Percentiles rank a stretch among this genome's conserved stretches.
Evolutionary conservation across 441 rosid genomes (phyloP).

Genomic region (Populus hybrid): DNA sequence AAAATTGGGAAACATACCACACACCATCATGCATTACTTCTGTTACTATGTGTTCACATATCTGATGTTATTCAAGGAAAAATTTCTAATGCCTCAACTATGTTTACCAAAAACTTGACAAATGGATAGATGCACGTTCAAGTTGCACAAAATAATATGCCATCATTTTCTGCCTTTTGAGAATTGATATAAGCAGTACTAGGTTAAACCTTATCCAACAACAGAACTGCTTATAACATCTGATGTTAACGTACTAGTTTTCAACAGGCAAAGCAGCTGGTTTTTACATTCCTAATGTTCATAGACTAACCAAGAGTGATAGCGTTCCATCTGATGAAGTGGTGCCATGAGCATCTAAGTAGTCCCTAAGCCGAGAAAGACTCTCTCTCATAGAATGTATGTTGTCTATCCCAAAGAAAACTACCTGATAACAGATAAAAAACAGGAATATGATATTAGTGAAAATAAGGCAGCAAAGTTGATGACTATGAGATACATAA

Average conservation of each 20-base stretch:
- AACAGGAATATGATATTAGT: not conserved
- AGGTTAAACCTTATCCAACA: not conserved
- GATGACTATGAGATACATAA: slow-evolving; percentile 27
- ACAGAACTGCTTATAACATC: not conserved
- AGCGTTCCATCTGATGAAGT: slow-evolving; percentile 97
- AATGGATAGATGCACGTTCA: not conserved
- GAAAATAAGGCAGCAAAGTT: slow-evolving; percentile 18
- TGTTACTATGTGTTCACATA: not conserved
- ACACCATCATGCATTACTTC: not conserved
- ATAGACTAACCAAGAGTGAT: slow-evolving; percentile 81
- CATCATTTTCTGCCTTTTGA: not conserved
- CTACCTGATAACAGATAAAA: slow-evolving; percentile 51
- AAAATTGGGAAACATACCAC: not conserved
- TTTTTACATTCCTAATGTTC: slow-evolving; percentile 5
- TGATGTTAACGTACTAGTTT: not conserved
- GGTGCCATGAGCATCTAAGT: slow-evolving; percentile 92
- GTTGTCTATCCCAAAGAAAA: slow-evolving; percentile 98
- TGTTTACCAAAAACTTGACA: not conserved
- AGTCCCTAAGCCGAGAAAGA: slow-evolving; percentile 94
- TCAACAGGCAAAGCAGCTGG: not conserved
- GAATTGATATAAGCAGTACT: not conserved
- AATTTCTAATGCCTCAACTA: not conserved
- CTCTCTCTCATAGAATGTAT: slow-evolving; percentile 99
- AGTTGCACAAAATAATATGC: not conserved
- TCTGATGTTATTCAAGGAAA: not conserved